Conservation (phyloP, 805 yeast genomes). For the Kodamaea kakaduensis region DNA sequence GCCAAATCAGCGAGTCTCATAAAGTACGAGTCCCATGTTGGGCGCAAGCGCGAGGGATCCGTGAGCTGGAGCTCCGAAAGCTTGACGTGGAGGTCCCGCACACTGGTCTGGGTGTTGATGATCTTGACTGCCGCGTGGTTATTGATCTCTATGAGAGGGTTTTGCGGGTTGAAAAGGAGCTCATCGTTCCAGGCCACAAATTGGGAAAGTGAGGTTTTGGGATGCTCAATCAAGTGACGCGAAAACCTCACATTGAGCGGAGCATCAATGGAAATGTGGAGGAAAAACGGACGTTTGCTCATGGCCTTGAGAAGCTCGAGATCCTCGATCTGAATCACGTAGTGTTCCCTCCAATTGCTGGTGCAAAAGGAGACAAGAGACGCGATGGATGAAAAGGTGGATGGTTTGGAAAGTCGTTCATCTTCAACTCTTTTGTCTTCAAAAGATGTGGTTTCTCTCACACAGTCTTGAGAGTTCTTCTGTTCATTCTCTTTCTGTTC, state of each 20-base stretch:
- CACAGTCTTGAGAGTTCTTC: too few species aligned
- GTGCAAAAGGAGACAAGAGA: conserved; percentile 62
- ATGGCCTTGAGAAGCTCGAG: conserved; percentile 43
- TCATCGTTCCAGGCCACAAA: conserved; percentile 35
- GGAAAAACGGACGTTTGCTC: conserved; percentile 74
- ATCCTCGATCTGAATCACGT: conserved; percentile 52
- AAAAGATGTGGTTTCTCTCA: too few species aligned
- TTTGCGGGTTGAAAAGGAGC: conserved; percentile 40
- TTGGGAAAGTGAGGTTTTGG: conserved; percentile 19
- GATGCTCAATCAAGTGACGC: conserved; percentile 23
- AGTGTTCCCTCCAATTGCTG: conserved; percentile 56
- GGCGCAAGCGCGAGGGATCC: conserved; percentile 59
- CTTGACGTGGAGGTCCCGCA: conserved; percentile 32
- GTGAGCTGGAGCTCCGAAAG: conserved; percentile 37
- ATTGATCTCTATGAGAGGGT: conserved; percentile 55
- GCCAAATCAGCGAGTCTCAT: conserved; percentile 93
- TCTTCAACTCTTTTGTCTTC: too few species aligned
- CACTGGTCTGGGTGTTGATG: conserved; percentile 35
- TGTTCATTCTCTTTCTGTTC: too few species aligned
- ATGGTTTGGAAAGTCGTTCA: conserved; percentile 1
- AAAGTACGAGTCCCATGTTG: conserved; percentile 95
- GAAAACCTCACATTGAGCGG: conserved; percentile 50
- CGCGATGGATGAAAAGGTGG: conserved; percentile 9
- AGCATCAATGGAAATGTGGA: conserved; percentile 76
- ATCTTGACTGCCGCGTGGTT: conserved; percentile 50